Percentiles rank a stretch among this genome's conserved stretches.
These are phyloP conservation scores for Schoenoplectus tabernaemontani DNA, from an alignment of 202 grass and related monocot genomes.

Conservation along the genomic window DNA sequence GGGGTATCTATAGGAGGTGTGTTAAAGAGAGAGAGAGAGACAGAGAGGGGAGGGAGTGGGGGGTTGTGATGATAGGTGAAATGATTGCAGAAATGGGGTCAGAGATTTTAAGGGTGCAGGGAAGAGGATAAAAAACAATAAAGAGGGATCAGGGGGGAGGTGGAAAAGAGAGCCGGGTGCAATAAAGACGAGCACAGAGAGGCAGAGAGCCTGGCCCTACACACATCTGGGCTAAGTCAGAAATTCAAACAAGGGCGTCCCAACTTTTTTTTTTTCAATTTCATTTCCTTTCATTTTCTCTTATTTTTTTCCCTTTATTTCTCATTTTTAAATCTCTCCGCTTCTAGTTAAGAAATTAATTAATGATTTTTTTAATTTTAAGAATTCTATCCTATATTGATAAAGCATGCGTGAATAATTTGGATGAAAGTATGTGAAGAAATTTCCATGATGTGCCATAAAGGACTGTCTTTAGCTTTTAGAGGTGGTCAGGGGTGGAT, in stretches of 20 bases:
- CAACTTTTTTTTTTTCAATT: not conserved
- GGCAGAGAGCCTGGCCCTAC: constrained; percentile 2
- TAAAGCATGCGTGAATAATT: no score
- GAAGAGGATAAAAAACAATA: constrained; percentile 26
- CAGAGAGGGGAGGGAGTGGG: not conserved
- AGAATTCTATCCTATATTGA: no score
- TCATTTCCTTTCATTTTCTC: not conserved
- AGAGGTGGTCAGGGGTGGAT: no score
- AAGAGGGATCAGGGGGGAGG: constrained; percentile 20
- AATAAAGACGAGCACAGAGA: constrained; percentile 12
- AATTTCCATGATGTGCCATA: no score
- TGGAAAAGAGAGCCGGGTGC: constrained; percentile 18
- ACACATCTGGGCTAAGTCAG: not conserved
- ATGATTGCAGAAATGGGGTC: constrained; percentile 40
- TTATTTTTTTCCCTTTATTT: not conserved
- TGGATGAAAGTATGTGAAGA: no score
- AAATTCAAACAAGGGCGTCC: not conserved
- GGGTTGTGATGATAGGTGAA: constrained; percentile 40
- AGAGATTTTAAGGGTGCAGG: constrained; percentile 23
- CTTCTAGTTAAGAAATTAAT: no score
- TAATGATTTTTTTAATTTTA: no score
- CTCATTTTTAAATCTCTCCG: not conserved
- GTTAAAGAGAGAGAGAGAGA: constrained; percentile 7
- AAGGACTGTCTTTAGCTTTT: no score
- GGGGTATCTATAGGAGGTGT: constrained; percentile 31